Base-by-base conservation (phyloP, 1,284 basidiomycete genomes). In the Hymenochaete sp. region DNA sequence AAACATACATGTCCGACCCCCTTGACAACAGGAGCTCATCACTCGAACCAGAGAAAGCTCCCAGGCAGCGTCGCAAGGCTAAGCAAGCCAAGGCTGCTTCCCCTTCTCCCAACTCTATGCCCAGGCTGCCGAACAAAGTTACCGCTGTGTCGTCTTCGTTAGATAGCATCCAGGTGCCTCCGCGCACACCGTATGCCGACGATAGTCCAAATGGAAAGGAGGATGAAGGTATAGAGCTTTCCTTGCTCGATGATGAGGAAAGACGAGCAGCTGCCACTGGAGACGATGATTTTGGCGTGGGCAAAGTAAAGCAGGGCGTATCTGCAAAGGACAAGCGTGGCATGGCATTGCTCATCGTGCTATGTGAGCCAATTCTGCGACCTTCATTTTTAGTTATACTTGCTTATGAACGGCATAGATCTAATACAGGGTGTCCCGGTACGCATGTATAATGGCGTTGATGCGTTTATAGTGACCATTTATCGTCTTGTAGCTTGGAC, bases 341-440 rank as follows among this genome's bases (percentile, higher is more conserved):
- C 27, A 91, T 98, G 73, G 76, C 75, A 6, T 65, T 98, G 47
- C 71, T 98, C 33, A 84, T 93, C 61, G 68, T 93, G 52, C 72
- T 98, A 43, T 98, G 92, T 95, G 57, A 68, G 91, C 71, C 19
- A 27, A 19, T 14, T 28, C 43, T 26, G 16, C 29, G n/a, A n/a
- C n/a, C n/a, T n/a, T n/a, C n/a, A n/a, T n/a, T n/a, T n/a, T n/a
- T n/a, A n/a, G 44, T 44, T 8, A 48, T 16, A 49, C 41, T 22
- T 44, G 31, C 47, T 18, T 42, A 16, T 49, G 47, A 19, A 32
- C 19, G n/a, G 38, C 38, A 26, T 51, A 90, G 85, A 92, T 64
- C 71, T 93, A 33, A 82, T 98, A 27, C 95, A 98, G 68, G 95
- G 95, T 48, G 83, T 98, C 53, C 96, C 95, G 33, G 89, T 98